Evolutionary conservation across 1,139 yeast genomes (phyloP), one percentile per base, ranked within the genome.

Genomic region (Candida labiduridarum): DNA sequence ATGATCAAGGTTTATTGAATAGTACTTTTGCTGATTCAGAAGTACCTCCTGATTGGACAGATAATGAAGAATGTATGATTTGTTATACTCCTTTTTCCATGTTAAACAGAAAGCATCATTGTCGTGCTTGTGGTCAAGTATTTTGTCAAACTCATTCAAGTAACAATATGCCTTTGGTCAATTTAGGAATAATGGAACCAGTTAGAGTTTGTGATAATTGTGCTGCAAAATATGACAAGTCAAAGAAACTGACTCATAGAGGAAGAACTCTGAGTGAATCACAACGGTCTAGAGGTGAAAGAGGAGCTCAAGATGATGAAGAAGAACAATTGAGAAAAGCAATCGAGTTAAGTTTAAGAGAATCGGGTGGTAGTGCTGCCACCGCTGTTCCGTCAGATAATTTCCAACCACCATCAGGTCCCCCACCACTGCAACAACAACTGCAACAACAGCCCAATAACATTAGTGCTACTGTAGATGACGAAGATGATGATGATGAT

Each of bases 41-140:
- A 54, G 92, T 94, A 4, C 97, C 99, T 2, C 99, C 99, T 0
- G 98, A 92, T 60, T 94, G 99, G 99, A 85, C 89, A 22, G 99
- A 95, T 62, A 86, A 91, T 15, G 96, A 91, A 61, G 90, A 89
- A 11, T 94, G 99, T 66, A 92, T 95, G 98, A 84, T 89, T 52
- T 90, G 98, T 60, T 91, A 96, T 49, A 83, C 79, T 35, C 74
- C 86, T 12, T 94, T 94, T 62, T 78, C 95, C 1, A 80, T 92
- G 67, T 74, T 92, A 56, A 91, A 89, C 65, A 78, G 99, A 61
- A 91, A 94, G 64, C 99, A 94, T 66, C 99, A 94, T 68, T 94
- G 99, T 65, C 79, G 99, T 50, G 88, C 96, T 47, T 94, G 99
- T 69, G 99, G 99, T 25, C 97, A 97, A 1, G 97, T 90, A 0